Evolutionary conservation across 179 eudicot species (phyloP).

Genomic region (Corrigiola litoralis): DNA sequence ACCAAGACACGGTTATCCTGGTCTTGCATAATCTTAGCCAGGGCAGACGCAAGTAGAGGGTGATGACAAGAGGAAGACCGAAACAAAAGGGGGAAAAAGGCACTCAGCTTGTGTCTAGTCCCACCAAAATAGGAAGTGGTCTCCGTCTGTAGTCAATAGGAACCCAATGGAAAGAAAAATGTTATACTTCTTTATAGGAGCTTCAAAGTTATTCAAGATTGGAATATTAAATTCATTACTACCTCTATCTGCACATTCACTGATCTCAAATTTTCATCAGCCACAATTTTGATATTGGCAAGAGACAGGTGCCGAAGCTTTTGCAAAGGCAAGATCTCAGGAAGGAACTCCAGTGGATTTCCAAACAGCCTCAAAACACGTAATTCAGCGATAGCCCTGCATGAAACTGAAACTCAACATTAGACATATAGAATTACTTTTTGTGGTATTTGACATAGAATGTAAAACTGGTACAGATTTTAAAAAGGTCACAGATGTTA

Average conservation of each 20-base stretch:
- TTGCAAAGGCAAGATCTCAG: constrained; percentile 88
- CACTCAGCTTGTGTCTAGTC: constrained; percentile 88
- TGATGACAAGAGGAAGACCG: constrained; percentile 99
- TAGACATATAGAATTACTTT: constrained; percentile 14
- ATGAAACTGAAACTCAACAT: constrained; percentile 26
- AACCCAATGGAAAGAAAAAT: constrained; percentile 17
- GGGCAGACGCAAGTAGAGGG: constrained; percentile 93
- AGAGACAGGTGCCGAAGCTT: constrained; percentile 95
- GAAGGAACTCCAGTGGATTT: constrained; percentile 95
- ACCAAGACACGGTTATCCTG: constrained; percentile 71
- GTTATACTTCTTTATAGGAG: constrained; percentile 8
- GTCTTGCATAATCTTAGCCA: constrained; percentile 95
- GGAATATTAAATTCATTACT: constrained; percentile 12
- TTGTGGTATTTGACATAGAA: background rate
- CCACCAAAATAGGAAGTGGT: constrained; percentile 86
- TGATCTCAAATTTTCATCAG: constrained; percentile 82
- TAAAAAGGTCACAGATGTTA: constrained; percentile 2
- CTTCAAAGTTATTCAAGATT: background rate
- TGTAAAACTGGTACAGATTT: constrained; percentile 7
- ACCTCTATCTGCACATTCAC: constrained; percentile 98
- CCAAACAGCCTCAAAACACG: constrained; percentile 90
- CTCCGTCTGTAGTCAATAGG: constrained; percentile 63
- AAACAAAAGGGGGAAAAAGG: constrained; percentile 93
- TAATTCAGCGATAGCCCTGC: constrained; percentile 93
- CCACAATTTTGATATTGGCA: constrained; percentile 87